Conservation (phyloP, 106 monocot species). For the Apostasia shenzhenica region DNA sequence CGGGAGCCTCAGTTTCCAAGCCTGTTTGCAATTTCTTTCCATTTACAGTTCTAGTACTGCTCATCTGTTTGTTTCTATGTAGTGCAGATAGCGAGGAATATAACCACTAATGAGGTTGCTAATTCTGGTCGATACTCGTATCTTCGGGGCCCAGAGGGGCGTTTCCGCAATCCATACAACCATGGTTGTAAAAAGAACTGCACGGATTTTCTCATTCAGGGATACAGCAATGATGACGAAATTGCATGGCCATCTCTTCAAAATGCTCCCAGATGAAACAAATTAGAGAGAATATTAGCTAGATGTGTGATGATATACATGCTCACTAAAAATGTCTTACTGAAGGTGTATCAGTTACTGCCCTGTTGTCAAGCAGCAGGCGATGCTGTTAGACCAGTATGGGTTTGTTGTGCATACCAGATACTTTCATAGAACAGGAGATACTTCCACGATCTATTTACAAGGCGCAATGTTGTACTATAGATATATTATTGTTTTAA, state of each 20-base stretch:
- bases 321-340: too few relatives aligned
- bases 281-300: background rate
- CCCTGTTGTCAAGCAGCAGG: too few relatives aligned
- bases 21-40: background rate
- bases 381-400: too few relatives aligned
- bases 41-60: background rate
- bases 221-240: conserved; percentile 67
- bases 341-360: too few relatives aligned
- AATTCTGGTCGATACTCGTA: conserved; percentile 72
- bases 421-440: too few relatives aligned
- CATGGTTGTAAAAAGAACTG: conserved; percentile 70
- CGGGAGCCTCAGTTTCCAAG: too few relatives aligned
- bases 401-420: too few relatives aligned
- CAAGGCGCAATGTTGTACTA: too few relatives aligned
- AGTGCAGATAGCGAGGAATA: conserved; percentile 78
- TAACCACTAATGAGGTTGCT: conserved; percentile 84
- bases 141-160: conserved; percentile 74
- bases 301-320: too few relatives aligned
- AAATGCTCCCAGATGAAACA: conserved; percentile 23
- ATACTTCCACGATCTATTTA: too few relatives aligned
- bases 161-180: conserved; percentile 75
- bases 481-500: too few relatives aligned
- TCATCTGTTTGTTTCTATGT: background rate
- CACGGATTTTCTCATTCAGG: conserved; percentile 58
- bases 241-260: conserved; percentile 61